Conservation (phyloP, 345 rosid species). For the Lenwebbia sp. region DNA sequence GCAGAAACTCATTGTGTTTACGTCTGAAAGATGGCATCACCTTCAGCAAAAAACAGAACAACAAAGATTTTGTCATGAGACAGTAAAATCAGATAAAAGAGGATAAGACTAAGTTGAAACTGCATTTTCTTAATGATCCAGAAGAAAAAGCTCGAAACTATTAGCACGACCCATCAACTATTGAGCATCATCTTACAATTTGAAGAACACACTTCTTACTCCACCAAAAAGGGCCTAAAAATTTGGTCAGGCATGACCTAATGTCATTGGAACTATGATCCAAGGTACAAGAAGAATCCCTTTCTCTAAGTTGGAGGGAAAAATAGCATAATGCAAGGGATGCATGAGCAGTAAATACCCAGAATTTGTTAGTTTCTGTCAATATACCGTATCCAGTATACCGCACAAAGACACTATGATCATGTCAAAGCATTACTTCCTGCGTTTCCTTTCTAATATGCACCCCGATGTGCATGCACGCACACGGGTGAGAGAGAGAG, state of each 20-base stretch:
- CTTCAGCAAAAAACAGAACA: slow-evolving; percentile 7
- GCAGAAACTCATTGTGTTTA: slow-evolving; percentile 36
- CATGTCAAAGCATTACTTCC: neutral
- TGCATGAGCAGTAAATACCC: neutral
- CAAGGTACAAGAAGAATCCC: neutral
- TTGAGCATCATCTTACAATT: neutral
- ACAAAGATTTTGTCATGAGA: neutral
- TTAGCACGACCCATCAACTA: neutral
- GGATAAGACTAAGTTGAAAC: neutral
- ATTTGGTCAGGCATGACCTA: neutral
- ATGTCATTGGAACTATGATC: neutral
- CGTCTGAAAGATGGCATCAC: slow-evolving; percentile 33
- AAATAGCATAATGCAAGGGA: neutral
- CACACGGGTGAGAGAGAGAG: too few relatives aligned
- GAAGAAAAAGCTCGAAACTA: neutral
- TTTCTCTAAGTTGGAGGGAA: neutral
- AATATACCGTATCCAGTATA: neutral
- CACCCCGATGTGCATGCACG: neutral
- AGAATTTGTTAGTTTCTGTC: neutral
- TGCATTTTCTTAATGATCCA: neutral
- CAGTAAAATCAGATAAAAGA: neutral
- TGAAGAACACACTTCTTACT: neutral
- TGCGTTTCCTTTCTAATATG: neutral
- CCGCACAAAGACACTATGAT: neutral
- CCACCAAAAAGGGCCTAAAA: neutral